Evolutionary conservation across 345 rosid genomes (phyloP), one percentile per base, ranked within the genome.

Genomic region (Eucalyptus regnans): DNA sequence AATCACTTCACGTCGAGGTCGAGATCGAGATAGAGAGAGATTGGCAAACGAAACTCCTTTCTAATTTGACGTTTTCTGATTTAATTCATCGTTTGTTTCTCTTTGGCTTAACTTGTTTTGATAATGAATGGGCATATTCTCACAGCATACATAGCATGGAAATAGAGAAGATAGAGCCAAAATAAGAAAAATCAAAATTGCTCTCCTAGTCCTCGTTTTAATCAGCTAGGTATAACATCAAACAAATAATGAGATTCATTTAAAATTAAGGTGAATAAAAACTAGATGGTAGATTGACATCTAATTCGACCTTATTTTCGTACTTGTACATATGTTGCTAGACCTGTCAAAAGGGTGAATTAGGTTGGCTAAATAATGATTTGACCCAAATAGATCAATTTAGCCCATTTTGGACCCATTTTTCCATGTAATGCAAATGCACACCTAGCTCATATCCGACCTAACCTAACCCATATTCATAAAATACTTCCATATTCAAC

Each of bases 301-400:
- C 37, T 64, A 64, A 64, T n/a, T 29, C 0, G 16, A n/a, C 37
- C 18, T 64, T n/a, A 7, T n/a, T 64, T 64, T 64, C 0, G 3
- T n/a, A n/a, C 76, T n/a, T 8, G 18, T 64, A 15, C 0, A n/a
- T n/a, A n/a, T 29, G 37, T 4, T 14, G 18, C 20, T n/a, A 56
- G 62, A 56, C 12, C 5, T 22, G 12, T 56, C 62, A 22, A 56
- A 9, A 0, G 3, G 6, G 29, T 22, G 12, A 22, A 12, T 22
- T 4, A 23, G 6, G 62, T 9, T 11, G 27, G 56, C 23, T 18
- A 18, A 18, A 56, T 4, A 56, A 56, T 56, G 12, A 23, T 56
- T 23, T 5, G 1, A 56, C 62, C 3, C 0, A 22, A 56, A 56
- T 56, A 56, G 1, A 56, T 1, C 1, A 0, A 56, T 56, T 56